phyloP scores from a whole-genome alignment of 2,329 filamentous ascomycete species.

The Mycosphaerelloides madeirae region DNA sequence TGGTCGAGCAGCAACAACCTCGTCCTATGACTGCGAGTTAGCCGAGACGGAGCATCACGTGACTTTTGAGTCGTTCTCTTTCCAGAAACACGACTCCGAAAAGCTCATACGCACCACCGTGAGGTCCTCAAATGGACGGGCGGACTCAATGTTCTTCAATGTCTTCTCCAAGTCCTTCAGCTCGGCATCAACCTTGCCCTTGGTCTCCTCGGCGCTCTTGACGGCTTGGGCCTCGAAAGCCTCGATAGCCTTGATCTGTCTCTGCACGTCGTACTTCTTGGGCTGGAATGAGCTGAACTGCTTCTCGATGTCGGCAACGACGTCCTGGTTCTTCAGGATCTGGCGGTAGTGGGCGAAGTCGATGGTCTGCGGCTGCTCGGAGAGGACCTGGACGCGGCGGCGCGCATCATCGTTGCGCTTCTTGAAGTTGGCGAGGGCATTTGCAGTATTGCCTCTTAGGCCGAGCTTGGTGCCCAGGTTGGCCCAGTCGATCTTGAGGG shows the following conservation, averaged over 20 bases:
- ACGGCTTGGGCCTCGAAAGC: slow-evolving; percentile 95
- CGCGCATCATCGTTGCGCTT: slow-evolving; percentile 99
- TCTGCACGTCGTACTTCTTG: slow-evolving; percentile 80
- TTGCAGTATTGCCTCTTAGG: slow-evolving; percentile 89
- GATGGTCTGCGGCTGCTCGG: slow-evolving; percentile 77
- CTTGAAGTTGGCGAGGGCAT: slow-evolving; percentile 93
- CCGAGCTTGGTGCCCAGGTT: slow-evolving; percentile 91
- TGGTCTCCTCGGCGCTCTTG: slow-evolving; percentile 95
- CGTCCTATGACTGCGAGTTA: slow-evolving; percentile 59
- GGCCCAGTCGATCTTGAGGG: slow-evolving; percentile 98
- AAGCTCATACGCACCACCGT: slow-evolving; percentile 73
- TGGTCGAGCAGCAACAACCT: slow-evolving; percentile 87
- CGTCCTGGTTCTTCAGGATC: slow-evolving; percentile 89
- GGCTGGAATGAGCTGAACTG: slow-evolving; percentile 90
- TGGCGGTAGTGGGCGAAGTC: slow-evolving; percentile 93
- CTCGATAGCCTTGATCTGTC: slow-evolving; percentile 97
- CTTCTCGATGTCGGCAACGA: slow-evolving; percentile 96
- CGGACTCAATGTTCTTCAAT: slow-evolving; percentile 93
- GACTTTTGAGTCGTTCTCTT: slow-evolving; percentile 9
- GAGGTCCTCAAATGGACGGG: slow-evolving; percentile 91
- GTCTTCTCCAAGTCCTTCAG: slow-evolving; percentile 91
- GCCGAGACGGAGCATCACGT: slow-evolving; percentile 21
- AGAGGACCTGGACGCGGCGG: slow-evolving; percentile 81
- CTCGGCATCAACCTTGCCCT: slow-evolving; percentile 92
- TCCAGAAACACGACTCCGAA: slow-evolving; percentile 8